Evolutionary conservation across 495 filamentous ascomycete genomes (phyloP).

Genomic region (Xylaria flabelliformis): DNA sequence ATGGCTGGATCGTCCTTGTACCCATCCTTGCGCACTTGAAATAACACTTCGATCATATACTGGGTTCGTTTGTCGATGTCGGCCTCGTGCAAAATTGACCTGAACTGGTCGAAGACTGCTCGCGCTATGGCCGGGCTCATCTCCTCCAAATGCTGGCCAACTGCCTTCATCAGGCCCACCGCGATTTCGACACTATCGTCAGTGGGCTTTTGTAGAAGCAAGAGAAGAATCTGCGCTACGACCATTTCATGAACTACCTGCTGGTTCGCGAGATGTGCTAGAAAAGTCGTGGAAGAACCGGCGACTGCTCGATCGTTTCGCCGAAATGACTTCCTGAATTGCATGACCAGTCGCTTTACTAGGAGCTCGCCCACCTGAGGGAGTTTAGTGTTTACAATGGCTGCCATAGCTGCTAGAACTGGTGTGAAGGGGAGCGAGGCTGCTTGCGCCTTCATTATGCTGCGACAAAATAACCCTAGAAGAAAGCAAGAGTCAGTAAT

Average conservation of each 20-base stretch:
- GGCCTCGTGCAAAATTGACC: conserved; percentile 92
- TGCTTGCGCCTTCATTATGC: conserved; percentile 96
- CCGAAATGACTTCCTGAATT: conserved; percentile 95
- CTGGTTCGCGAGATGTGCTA: conserved; percentile 93
- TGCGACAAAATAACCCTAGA: conserved; percentile 84
- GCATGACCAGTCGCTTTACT: conserved; percentile 82
- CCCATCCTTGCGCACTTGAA: conserved; percentile 93
- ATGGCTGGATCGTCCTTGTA: conserved; percentile 94
- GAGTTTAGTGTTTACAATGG: conserved; percentile 97
- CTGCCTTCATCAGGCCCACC: conserved; percentile 86
- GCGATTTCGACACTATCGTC: conserved; percentile 99
- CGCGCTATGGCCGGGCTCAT: conserved; percentile 86
- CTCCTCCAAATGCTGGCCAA: conserved; percentile 92
- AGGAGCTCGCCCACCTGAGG: conserved; percentile 93
- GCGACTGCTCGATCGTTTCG: conserved; percentile 97
- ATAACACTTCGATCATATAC: conserved; percentile 98
- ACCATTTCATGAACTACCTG: conserved; percentile 95
- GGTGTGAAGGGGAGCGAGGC: conserved; percentile 96
- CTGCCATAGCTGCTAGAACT: conserved; percentile 92
- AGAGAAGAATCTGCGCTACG: conserved; percentile 85
- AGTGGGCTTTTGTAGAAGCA: conserved; percentile 90
- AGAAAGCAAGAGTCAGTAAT: conserved; percentile 10
- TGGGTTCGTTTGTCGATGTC: conserved; percentile 96
- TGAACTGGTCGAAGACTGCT: conserved; percentile 92
- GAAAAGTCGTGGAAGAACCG: conserved; percentile 86